These are phyloP conservation scores for Pseudogymnoascus sp. DNA, from an alignment of 2,329 filamentous ascomycete genomes.

Conservation along the genomic window DNA sequence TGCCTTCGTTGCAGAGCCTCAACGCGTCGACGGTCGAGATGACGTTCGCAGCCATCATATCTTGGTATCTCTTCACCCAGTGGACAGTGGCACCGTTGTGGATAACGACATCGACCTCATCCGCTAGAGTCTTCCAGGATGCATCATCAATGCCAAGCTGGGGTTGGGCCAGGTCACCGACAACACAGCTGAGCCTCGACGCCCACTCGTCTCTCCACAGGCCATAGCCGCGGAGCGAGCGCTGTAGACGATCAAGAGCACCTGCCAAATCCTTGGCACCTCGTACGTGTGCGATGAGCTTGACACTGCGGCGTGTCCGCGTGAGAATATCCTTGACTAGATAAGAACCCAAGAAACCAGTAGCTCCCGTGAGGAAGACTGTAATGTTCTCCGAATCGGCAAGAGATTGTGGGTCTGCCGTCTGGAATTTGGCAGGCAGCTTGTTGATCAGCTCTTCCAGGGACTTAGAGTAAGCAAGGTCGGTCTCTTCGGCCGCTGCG, in stretches of 20 bases:
- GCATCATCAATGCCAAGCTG: slow-evolving; percentile 62
- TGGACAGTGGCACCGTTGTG: slow-evolving; percentile 79
- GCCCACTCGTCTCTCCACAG: slow-evolving; percentile 68
- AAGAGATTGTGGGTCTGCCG: slow-evolving; percentile 24
- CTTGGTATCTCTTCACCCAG: slow-evolving; percentile 72
- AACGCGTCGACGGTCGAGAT: slow-evolving; percentile 71
- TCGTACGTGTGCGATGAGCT: slow-evolving; percentile 69
- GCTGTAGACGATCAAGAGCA: slow-evolving; percentile 56
- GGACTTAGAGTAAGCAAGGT: slow-evolving; percentile 38
- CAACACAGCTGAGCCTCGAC: slow-evolving; percentile 55
- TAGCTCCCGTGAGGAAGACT: slow-evolving; percentile 80
- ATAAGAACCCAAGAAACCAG: slow-evolving; percentile 81
- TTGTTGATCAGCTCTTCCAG: slow-evolving; percentile 37
- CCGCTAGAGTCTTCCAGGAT: slow-evolving; percentile 56
- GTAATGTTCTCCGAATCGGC: slow-evolving; percentile 37
- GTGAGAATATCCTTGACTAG: slow-evolving; percentile 67
- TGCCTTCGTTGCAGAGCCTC: slow-evolving; percentile 66
- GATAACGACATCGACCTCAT: slow-evolving; percentile 63
- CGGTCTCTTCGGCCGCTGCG: slow-evolving; percentile 31
- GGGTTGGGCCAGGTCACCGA: slow-evolving; percentile 66
- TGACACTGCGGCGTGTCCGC: slow-evolving; percentile 45
- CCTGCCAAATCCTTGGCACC: slow-evolving; percentile 50
- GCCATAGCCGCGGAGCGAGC: slow-evolving; percentile 67
- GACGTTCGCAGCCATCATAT: slow-evolving; percentile 68
- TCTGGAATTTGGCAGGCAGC: slow-evolving; percentile 33